These are phyloP conservation scores for Paramecium tetraurelia DNA, from an alignment of 73 alveolate genomes.

Conservation along the genomic window DNA sequence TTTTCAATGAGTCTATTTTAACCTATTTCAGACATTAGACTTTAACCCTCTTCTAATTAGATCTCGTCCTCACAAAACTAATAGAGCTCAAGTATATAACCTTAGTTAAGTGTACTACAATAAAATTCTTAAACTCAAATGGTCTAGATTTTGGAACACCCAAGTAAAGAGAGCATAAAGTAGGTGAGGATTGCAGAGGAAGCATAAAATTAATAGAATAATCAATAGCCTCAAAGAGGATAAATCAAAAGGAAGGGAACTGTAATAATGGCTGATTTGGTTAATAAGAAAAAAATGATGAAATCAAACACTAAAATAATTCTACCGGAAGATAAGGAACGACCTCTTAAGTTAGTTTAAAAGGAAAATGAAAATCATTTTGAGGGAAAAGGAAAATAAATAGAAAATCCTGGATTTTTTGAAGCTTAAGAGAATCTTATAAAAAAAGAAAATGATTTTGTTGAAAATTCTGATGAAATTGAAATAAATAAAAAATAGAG, in stretches of 20 bases:
- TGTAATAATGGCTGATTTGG: neutral
- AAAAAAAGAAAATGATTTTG: neutral
- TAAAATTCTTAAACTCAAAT: neutral
- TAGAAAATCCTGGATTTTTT: neutral
- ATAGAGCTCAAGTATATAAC: neutral
- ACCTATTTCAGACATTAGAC: neutral
- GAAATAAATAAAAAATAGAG: neutral
- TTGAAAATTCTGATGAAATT: neutral
- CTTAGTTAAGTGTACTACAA: neutral
- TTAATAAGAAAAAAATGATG: neutral
- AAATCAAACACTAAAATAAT: neutral
- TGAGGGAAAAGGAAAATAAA: neutral
- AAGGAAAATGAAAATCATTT: neutral
- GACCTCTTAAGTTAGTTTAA: neutral
- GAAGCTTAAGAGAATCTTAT: neutral
- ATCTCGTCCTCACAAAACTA: neutral
- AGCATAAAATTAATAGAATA: neutral
- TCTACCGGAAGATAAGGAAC: neutral
- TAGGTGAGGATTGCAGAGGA: neutral
- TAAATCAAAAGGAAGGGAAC: neutral
- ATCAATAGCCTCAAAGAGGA: neutral
- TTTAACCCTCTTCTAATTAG: neutral
- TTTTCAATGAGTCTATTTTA: neutral
- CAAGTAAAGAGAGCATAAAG: neutral
- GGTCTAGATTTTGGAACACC: neutral